Percentiles rank a stretch among this genome's conserved stretches.
Evolutionary conservation across 768 basidiomycete species (phyloP).

Genomic region (Coprinopsis strossmayeri): DNA sequence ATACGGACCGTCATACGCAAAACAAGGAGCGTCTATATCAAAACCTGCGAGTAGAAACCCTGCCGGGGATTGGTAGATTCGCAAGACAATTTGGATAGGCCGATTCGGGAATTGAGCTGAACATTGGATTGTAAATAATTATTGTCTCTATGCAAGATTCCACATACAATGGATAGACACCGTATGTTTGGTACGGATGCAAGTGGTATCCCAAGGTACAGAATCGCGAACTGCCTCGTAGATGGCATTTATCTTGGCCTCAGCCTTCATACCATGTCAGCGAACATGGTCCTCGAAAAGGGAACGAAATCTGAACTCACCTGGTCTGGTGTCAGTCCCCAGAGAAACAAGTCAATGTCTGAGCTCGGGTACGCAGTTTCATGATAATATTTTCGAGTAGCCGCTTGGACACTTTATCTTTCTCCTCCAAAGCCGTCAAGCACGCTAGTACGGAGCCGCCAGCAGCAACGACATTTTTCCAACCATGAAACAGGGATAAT

Average conservation of each 20-base stretch:
- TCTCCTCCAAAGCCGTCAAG: slow-evolving; percentile 42
- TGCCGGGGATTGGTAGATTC: slow-evolving; percentile 55
- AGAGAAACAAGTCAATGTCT: slow-evolving; percentile 59
- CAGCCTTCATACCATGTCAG: slow-evolving; percentile 31
- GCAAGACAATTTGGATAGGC: slow-evolving; percentile 55
- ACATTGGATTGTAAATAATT: no score
- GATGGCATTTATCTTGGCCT: slow-evolving; percentile 50
- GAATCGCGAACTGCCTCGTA: slow-evolving; percentile 61
- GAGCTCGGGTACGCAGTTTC: slow-evolving; percentile 49
- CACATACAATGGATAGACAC: slow-evolving; percentile 63
- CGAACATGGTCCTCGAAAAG: neutral
- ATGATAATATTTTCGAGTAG: slow-evolving; percentile 54
- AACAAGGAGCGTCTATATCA: slow-evolving; percentile 61
- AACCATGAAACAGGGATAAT: slow-evolving; percentile 50
- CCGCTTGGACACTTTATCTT: slow-evolving; percentile 44
- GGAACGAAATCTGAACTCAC: slow-evolving; percentile 19
- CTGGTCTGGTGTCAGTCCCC: slow-evolving; percentile 50
- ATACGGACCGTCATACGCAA: slow-evolving; percentile 33
- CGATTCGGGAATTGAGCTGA: slow-evolving; percentile 62
- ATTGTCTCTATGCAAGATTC: slow-evolving; percentile 17
- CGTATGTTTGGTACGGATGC: slow-evolving; percentile 59
- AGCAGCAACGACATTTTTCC: slow-evolving; percentile 59
- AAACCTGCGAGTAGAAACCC: slow-evolving; percentile 65
- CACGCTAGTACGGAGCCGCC: slow-evolving; percentile 58
- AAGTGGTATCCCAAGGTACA: slow-evolving; percentile 63